Percentiles rank a stretch among this genome's conserved stretches.
phyloP scores from a whole-genome alignment of 2,329 filamentous ascomycete genomes.

The Ciborinia camelliae region DNA sequence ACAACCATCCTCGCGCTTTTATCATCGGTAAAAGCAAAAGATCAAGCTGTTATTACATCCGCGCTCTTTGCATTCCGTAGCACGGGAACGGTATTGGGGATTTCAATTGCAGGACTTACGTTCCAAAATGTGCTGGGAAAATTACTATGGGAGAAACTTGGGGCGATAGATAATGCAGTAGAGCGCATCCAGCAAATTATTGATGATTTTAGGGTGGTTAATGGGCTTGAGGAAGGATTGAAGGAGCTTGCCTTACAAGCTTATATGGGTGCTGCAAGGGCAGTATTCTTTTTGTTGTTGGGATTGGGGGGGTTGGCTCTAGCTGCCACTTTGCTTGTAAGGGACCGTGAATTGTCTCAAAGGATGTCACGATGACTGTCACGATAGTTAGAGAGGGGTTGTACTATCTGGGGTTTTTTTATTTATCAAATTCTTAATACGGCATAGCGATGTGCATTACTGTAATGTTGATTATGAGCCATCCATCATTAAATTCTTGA shows the following conservation, averaged over 20 bases:
- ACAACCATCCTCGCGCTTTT: constrained; percentile 67
- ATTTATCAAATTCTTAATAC: neutral
- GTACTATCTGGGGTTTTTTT: neutral
- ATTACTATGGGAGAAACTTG: constrained; percentile 20
- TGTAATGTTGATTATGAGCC: neutral
- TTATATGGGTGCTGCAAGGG: constrained; percentile 15
- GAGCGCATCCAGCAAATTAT: neutral
- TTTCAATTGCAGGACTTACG: constrained; percentile 41
- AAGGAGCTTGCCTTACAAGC: constrained; percentile 6
- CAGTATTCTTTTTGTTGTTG: constrained; percentile 16
- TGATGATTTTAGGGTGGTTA: constrained; percentile 4
- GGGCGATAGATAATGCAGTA: constrained; percentile 9
- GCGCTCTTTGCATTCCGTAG: constrained; percentile 77
- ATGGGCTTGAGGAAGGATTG: neutral
- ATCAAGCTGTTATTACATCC: constrained; percentile 71
- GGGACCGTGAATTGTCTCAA: constrained; percentile 13
- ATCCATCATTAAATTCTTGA: neutral
- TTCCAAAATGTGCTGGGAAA: constrained; percentile 22
- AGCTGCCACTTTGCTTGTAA: neutral
- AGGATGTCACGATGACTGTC: neutral
- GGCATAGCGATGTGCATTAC: neutral
- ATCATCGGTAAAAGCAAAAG: constrained; percentile 60
- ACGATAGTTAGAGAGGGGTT: neutral
- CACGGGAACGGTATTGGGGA: constrained; percentile 64
- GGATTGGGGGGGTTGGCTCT: constrained; percentile 3